Conservation (phyloP, 495 filamentous ascomycete genomes). For the Penicillium cosmopolitanum region DNA sequence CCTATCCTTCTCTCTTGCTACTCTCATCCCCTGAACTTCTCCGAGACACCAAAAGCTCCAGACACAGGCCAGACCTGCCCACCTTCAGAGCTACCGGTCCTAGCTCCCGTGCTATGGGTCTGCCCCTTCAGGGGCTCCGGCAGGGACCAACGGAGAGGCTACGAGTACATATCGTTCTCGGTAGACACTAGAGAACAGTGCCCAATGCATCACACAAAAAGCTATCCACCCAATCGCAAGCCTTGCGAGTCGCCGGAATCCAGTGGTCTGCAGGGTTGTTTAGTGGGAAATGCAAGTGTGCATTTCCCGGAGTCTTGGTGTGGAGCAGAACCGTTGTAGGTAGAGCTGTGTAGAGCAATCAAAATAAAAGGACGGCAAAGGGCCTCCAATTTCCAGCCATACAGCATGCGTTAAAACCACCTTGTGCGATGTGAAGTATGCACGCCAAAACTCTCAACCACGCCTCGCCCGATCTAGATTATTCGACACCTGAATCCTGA, state of each 20-base stretch:
- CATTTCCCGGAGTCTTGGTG: background rate
- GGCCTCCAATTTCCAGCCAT: background rate
- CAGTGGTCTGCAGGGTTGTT: background rate
- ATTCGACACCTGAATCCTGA: conserved; percentile 12
- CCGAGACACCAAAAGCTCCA: background rate
- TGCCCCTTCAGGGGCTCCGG: conserved; percentile 8
- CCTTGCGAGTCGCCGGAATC: background rate
- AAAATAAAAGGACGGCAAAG: background rate
- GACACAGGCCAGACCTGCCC: conserved; percentile 16
- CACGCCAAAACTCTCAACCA: background rate
- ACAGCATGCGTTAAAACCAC: background rate
- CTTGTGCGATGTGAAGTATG: conserved; percentile 1
- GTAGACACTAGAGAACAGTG: no score
- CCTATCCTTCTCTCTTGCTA: background rate
- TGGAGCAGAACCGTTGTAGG: background rate
- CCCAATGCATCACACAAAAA: no score
- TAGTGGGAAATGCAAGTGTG: background rate
- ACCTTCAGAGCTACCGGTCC: conserved; percentile 4
- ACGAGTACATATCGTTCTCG: background rate
- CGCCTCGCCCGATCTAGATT: conserved; percentile 4
- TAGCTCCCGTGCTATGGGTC: conserved; percentile 2
- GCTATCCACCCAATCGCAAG: background rate
- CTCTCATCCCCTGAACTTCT: background rate
- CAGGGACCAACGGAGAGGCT: background rate
- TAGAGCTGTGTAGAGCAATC: background rate